Evolutionary conservation across 2,329 filamentous ascomycete genomes (phyloP).

Genomic region (Pseudogymnoascus sp.): DNA sequence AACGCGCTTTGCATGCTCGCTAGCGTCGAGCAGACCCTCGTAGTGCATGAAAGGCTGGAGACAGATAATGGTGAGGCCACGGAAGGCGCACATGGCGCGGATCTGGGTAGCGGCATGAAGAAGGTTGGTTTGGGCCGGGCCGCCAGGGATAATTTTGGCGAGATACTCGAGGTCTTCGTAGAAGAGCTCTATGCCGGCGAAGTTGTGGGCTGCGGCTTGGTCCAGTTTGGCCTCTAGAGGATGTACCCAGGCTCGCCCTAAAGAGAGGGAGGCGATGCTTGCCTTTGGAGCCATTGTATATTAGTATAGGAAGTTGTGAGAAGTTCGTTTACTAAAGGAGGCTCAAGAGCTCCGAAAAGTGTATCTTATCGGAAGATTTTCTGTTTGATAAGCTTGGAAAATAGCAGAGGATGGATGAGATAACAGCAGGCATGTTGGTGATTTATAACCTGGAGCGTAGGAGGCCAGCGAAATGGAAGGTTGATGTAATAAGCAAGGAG

Average conservation of each 20-base stretch:
- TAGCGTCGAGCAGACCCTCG: constrained; percentile 54
- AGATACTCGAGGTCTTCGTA: constrained; percentile 66
- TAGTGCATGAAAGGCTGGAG: constrained; percentile 73
- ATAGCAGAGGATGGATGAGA: neutral
- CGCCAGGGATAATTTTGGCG: constrained; percentile 32
- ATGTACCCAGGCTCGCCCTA: constrained; percentile 66
- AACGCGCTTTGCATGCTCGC: constrained; percentile 15
- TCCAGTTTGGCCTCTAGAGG: constrained; percentile 59
- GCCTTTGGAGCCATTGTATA: neutral
- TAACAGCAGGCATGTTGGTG: neutral
- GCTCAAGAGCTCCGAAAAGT: neutral
- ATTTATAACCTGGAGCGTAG: neutral
- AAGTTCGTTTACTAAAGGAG: neutral
- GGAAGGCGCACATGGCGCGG: constrained; percentile 47
- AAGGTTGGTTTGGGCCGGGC: constrained; percentile 34
- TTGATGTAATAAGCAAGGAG: neutral
- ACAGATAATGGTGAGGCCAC: constrained; percentile 51
- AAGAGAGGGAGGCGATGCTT: constrained; percentile 18
- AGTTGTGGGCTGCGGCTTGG: constrained; percentile 56
- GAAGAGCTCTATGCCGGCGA: constrained; percentile 68
- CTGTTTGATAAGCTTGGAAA: neutral
- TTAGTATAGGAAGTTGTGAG: no score
- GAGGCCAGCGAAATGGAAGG: neutral
- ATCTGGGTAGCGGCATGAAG: constrained; percentile 53
- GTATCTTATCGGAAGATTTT: neutral